These are phyloP conservation scores for Neurospora sp. DNA, from an alignment of 495 filamentous ascomycete species.

Conservation along the genomic window DNA sequence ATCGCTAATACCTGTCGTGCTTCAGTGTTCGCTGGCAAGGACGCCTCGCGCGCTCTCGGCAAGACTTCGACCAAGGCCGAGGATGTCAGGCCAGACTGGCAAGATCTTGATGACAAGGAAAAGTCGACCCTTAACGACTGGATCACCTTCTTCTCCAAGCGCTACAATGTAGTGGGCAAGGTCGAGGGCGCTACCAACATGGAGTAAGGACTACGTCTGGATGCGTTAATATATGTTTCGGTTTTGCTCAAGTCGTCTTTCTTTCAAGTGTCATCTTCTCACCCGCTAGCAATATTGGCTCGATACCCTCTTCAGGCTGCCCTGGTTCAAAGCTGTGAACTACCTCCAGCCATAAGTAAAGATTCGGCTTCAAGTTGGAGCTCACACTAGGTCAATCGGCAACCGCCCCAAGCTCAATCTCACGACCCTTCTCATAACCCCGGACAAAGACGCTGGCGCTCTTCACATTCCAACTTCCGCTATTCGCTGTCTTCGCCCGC, in stretches of 20 bases:
- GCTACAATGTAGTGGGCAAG: conserved; percentile 86
- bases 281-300: neutral
- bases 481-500: too few species aligned
- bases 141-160: conserved; percentile 90
- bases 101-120: conserved; percentile 77
- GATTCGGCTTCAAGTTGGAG: neutral
- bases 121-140: conserved; percentile 80
- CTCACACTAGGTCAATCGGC: neutral
- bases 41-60: conserved; percentile 81
- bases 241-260: neutral
- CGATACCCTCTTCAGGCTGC: neutral
- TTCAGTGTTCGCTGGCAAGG: conserved; percentile 88
- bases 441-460: neutral
- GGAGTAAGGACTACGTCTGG: conserved; percentile 12
- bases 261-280: neutral
- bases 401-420: neutral
- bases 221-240: neutral
- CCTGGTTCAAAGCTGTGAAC: neutral
- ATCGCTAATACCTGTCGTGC: neutral
- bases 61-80: conserved; percentile 77
- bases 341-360: neutral
- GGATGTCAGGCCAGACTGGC: conserved; percentile 77
- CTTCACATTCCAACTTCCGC: too few species aligned
- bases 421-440: neutral
- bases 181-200: conserved; percentile 51